Percentiles rank a stretch among this genome's conserved stretches.
Evolutionary conservation across 208 protist species (phyloP).

Genomic region (Trypanosoma avium): DNA sequence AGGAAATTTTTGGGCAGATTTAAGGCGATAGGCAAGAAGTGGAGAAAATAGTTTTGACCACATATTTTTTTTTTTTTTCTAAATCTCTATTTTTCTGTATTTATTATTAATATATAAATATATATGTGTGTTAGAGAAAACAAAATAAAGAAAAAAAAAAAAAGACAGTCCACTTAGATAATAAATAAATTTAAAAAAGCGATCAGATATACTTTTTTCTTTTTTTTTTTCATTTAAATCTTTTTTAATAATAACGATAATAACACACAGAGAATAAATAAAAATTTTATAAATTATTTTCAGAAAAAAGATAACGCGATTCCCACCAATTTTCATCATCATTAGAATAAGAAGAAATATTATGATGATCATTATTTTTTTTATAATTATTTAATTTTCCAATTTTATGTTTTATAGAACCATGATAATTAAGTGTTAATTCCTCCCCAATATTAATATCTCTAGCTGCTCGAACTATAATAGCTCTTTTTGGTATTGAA

Average conservation of each 20-base stretch:
- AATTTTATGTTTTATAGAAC: not conserved
- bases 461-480: slow-evolving; percentile 69
- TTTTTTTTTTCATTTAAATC: too few species aligned
- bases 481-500: slow-evolving; percentile 22
- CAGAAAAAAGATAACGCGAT: slow-evolving; percentile 33
- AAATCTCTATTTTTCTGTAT: not conserved
- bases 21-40: slow-evolving; percentile 48
- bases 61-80: slow-evolving; percentile 37
- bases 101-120: not conserved
- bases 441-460: slow-evolving; percentile 51
- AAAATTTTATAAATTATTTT: slow-evolving; percentile 8
- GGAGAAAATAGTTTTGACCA: slow-evolving; percentile 66
- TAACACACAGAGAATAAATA: slow-evolving; percentile 1
- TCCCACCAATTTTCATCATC: slow-evolving; percentile 29
- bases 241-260: slow-evolving; percentile 7
- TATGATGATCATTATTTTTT: too few species aligned
- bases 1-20: slow-evolving; percentile 75
- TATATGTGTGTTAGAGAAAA: not conserved
- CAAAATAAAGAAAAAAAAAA: slow-evolving; percentile 14
- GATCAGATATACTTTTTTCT: too few species aligned
- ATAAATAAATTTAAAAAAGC: too few species aligned
- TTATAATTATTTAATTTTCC: not conserved
- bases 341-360: not conserved
- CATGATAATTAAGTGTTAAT: slow-evolving; percentile 68
- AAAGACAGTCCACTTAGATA: too few species aligned